Conservation (phyloP, 352 stramenopile genomes). For the Phytophthora meadii region DNA sequence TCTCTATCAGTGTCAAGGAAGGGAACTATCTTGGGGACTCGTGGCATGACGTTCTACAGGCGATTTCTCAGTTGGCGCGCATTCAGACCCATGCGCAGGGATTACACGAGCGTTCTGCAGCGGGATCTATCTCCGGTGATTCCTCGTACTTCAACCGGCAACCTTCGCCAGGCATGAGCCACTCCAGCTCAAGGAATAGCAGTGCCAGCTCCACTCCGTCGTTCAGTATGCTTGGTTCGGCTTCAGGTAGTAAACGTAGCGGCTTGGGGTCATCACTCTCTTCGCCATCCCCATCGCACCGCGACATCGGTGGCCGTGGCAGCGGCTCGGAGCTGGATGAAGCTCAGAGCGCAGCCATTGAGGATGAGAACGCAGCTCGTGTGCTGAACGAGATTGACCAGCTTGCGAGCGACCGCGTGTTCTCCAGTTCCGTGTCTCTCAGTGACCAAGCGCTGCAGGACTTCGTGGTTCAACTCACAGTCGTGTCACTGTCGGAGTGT, state of each 20-base stretch:
- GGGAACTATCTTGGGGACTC: slow-evolving; percentile 97
- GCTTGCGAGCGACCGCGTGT: slow-evolving; percentile 91
- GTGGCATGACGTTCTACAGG: slow-evolving; percentile 97
- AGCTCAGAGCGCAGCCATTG: slow-evolving; percentile 71
- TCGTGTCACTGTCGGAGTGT: slow-evolving; percentile 92
- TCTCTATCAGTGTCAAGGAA: slow-evolving; percentile 97
- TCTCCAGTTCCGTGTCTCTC: slow-evolving; percentile 87
- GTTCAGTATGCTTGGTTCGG: slow-evolving; percentile 38
- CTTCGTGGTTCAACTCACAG: slow-evolving; percentile 92
- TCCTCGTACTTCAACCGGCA: slow-evolving; percentile 86
- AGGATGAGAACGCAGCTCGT: slow-evolving; percentile 85
- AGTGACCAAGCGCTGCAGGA: slow-evolving; percentile 82
- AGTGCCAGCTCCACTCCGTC: slow-evolving; percentile 37
- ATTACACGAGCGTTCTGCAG: slow-evolving; percentile 49
- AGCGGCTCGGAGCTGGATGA: slow-evolving; percentile 52
- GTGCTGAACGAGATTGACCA: slow-evolving; percentile 89
- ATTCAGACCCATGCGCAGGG: slow-evolving; percentile 96
- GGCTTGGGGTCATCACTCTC: slow-evolving; percentile 34
- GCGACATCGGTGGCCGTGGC: slow-evolving; percentile 44
- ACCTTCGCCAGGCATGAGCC: slow-evolving; percentile 33
- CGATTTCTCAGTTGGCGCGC: slow-evolving; percentile 97
- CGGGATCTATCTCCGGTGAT: slow-evolving; percentile 38
- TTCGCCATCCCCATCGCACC: slow-evolving; percentile 63
- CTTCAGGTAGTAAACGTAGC: slow-evolving; percentile 32
- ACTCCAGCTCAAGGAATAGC: slow-evolving; percentile 38